Base-by-base conservation (phyloP, 2,329 filamentous ascomycete genomes). In the Aaosphaeria pasadenensis region DNA sequence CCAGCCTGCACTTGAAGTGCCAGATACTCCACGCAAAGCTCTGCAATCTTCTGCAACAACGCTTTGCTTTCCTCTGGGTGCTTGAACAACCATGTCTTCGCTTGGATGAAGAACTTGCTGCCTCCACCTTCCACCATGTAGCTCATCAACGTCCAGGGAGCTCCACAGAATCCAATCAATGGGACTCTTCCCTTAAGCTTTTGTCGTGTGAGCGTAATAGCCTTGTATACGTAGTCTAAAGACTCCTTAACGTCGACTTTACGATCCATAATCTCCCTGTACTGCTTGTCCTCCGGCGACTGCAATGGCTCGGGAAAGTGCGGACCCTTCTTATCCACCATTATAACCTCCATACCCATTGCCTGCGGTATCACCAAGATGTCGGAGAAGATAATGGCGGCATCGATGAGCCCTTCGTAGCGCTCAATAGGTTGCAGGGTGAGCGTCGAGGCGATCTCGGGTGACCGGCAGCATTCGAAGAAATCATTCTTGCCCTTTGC, bases 51-150 rank as follows among this genome's bases (percentile, higher is more conserved):
- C 67, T 89, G 84, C 55, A 99, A 75, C 55, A 99, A 74, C 52
- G 79, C 83, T 76, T 94, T 91, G 52, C 86, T 85, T 68, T 88
- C 89, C 54, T 88, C 79, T 0, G 88, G 81, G 64, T 96, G 90
- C 71, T 84, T 90, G 79, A 92, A 99, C 51, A 97, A 85, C 94
- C 94, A 99, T 29, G 88, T 95, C 81, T 99, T 99, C 63, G 84
- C 87, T 73, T 96, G 86, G 51, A 89, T 85, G 75, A 97, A 97
- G 66, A 97, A 78, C 77, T 97, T 97, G 59, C 88, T 95, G 39
- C 94, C 94, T 42, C 94, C 94, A 11, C 94, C 94, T 73, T 99
- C 94, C 13, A 97, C 90, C 94, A 99, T 99, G 76, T 99, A 99
- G 77, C 92, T 96, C 64, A 99, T 81, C 50, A 99, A 74, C 2